Conservation (phyloP, 2,329 filamentous ascomycete species). For the Colletotrichum incanum region DNA sequence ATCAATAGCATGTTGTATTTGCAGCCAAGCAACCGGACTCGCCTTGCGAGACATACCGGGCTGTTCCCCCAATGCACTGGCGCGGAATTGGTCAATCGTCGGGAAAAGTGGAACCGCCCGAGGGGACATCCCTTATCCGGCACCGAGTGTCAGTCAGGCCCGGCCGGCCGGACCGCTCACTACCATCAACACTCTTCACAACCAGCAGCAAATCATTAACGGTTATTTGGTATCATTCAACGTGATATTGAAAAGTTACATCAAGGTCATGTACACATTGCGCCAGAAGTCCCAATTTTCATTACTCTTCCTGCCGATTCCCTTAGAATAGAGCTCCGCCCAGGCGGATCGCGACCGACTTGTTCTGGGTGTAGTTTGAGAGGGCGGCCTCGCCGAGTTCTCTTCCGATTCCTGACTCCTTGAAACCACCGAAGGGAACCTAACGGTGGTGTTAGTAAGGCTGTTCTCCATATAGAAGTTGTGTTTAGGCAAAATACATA, state of each 20-base stretch:
- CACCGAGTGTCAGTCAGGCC: no score
- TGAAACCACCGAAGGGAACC: slow-evolving; percentile 81
- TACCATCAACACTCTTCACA: no score
- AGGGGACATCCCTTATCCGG: neutral
- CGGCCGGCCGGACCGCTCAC: neutral
- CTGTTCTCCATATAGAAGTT: neutral
- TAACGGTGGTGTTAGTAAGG: slow-evolving; percentile 50
- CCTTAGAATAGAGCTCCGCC: slow-evolving; percentile 60
- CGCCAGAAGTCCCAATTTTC: slow-evolving; percentile 36
- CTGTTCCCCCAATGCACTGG: neutral
- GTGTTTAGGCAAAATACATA: neutral
- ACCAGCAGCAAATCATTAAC: neutral
- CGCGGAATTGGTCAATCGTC: neutral
- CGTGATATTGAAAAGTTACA: slow-evolving; percentile 38
- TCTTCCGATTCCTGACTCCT: slow-evolving; percentile 83
- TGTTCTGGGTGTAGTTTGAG: slow-evolving; percentile 78
- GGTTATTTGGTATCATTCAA: slow-evolving; percentile 39
- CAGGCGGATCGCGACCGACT: slow-evolving; percentile 74
- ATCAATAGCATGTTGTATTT: neutral
- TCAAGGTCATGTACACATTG: slow-evolving; percentile 43
- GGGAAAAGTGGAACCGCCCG: neutral
- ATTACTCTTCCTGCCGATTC: slow-evolving; percentile 26
- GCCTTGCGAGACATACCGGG: neutral
- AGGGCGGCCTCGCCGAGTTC: slow-evolving; percentile 81
- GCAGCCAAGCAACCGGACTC: neutral